phyloP scores from a whole-genome alignment of 139 green algal species.

The Chlamydomonas sp. region DNA sequence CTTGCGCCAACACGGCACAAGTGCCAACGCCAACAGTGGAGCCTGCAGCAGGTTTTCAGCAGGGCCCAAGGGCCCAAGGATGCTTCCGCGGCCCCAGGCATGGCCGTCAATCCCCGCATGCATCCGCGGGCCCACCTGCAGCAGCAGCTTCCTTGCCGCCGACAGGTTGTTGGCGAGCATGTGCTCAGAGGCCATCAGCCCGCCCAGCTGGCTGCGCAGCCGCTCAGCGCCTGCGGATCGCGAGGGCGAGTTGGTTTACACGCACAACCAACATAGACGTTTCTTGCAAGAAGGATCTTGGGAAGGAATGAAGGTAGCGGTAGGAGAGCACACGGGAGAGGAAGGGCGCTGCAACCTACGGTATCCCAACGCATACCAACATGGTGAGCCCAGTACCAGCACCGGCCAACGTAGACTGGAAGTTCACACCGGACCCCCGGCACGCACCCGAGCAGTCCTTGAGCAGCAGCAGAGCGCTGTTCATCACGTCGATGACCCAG shows the following conservation, averaged over 20 bases:
- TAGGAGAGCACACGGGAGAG: neutral
- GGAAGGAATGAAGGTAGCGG: neutral
- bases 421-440: neutral
- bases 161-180: slow-evolving; percentile 45
- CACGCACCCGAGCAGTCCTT: slow-evolving; percentile 11
- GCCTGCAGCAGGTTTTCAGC: no score
- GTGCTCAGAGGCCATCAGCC: slow-evolving; percentile 55
- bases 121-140: slow-evolving; percentile 38
- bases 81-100: no score
- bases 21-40: no score
- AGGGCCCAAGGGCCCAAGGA: no score
- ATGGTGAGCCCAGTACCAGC: neutral
- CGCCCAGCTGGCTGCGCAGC: slow-evolving; percentile 47
- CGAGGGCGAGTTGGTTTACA: neutral
- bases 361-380: no score
- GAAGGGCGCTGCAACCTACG: neutral
- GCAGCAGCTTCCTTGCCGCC: slow-evolving; percentile 62
- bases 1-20: no score
- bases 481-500: slow-evolving; percentile 37
- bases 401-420: neutral
- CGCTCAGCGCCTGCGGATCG: slow-evolving; percentile 35
- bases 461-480: slow-evolving; percentile 37
- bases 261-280: no score
- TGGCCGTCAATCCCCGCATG: no score
- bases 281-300: no score